Evolutionary conservation across 106 monocot species (phyloP).

Genomic region (Dendrobium officinale): DNA sequence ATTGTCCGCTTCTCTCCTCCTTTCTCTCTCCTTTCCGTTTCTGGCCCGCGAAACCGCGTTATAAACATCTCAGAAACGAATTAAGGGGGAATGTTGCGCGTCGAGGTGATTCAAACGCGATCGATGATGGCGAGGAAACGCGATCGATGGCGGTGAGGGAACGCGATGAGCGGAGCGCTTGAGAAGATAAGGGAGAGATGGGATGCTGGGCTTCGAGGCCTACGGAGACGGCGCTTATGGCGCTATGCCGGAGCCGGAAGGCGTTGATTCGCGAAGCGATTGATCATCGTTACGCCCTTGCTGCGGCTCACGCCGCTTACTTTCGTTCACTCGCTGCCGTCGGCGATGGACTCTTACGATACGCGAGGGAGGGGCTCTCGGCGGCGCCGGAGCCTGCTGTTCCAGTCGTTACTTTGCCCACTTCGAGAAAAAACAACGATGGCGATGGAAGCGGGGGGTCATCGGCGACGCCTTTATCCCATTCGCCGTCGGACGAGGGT

Average conservation of each 20-base stretch:
- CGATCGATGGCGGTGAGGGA: background rate
- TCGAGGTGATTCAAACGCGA: too few species aligned
- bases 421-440: conserved; percentile 8
- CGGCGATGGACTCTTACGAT: conserved; percentile 57
- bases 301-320: conserved; percentile 57
- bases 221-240: conserved; percentile 32
- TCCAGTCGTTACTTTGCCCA: conserved; percentile 35
- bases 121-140: too few species aligned
- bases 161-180: background rate
- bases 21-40: background rate
- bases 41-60: background rate
- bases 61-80: background rate
- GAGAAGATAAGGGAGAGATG: conserved; percentile 22
- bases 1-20: background rate
- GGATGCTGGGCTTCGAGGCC: conserved; percentile 56
- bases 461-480: conserved; percentile 32
- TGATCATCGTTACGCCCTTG: conserved; percentile 51
- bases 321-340: conserved; percentile 37
- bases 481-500: conserved; percentile 24
- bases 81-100: background rate
- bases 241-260: conserved; percentile 48
- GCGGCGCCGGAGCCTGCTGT: background rate
- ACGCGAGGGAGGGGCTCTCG: conserved; percentile 42
- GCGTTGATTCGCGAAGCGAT: conserved; percentile 44
- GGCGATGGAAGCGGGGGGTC: conserved; percentile 12